These are phyloP conservation scores for Cydonia oblonga DNA, from an alignment of 331 rosid species.

Conservation along the genomic window DNA sequence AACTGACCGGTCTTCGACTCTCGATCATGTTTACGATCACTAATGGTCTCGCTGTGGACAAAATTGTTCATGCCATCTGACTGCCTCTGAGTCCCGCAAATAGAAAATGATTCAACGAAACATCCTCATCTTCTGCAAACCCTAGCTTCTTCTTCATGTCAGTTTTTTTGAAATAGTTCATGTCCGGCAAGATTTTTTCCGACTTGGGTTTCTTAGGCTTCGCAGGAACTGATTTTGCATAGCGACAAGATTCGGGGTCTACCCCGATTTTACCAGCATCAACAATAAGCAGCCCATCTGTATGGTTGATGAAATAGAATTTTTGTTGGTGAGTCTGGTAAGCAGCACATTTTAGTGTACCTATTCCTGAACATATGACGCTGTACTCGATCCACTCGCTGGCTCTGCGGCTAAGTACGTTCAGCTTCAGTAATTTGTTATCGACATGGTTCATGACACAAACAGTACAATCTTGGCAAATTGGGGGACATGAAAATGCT, in stretches of 20 bases:
- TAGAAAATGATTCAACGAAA: background rate
- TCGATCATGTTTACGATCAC: background rate
- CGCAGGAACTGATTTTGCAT: background rate
- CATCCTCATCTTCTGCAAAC: background rate
- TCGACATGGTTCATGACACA: background rate
- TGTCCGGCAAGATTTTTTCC: background rate
- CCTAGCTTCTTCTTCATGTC: background rate
- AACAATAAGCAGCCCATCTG: background rate
- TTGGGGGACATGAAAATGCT: conserved; percentile 18
- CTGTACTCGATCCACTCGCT: background rate
- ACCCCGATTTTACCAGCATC: too few species aligned
- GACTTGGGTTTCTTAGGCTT: background rate
- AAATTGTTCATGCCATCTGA: background rate
- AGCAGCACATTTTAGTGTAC: background rate
- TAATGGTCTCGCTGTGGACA: background rate
- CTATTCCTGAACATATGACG: background rate
- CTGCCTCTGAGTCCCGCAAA: background rate
- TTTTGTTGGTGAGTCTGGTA: background rate
- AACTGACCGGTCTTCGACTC: background rate
- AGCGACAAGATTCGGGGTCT: too few species aligned
- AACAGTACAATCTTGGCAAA: background rate
- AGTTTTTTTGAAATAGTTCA: background rate
- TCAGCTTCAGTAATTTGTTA: background rate
- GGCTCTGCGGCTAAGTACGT: background rate
- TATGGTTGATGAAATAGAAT: background rate